These are phyloP conservation scores for Rhizoctonia solani DNA, from an alignment of 1,284 basidiomycete genomes.

Conservation along the genomic window DNA sequence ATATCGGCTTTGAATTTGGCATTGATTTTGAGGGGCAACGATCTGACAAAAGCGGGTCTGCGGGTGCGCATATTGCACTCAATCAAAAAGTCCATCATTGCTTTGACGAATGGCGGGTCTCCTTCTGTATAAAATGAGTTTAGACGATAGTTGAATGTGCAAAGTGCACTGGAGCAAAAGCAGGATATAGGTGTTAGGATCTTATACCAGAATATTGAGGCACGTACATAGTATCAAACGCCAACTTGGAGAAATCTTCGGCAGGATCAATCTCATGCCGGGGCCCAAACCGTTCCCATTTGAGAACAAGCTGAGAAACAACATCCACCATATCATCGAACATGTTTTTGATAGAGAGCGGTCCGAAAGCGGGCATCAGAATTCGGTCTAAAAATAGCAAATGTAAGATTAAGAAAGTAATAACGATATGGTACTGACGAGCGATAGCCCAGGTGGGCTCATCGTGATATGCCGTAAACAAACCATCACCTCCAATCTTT, in stretches of 20 bases:
- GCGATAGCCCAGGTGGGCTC: slow-evolving; percentile 57
- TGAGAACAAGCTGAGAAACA: slow-evolving; percentile 53
- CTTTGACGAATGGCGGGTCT: slow-evolving; percentile 42
- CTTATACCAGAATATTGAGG: slow-evolving; percentile 44
- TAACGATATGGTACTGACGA: slow-evolving; percentile 39
- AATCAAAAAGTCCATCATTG: slow-evolving; percentile 38
- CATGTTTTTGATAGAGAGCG: slow-evolving; percentile 54
- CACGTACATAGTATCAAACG: slow-evolving; percentile 55
- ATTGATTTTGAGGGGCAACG: slow-evolving; percentile 19
- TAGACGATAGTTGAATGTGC: slow-evolving; percentile 42
- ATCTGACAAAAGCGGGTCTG: slow-evolving; percentile 33
- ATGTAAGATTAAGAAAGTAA: background rate
- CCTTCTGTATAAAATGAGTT: slow-evolving; percentile 43
- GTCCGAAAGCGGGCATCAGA: slow-evolving; percentile 58
- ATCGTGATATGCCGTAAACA: slow-evolving; percentile 52
- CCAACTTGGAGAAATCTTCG: slow-evolving; percentile 55
- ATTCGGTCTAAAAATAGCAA: slow-evolving; percentile 50
- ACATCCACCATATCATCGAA: slow-evolving; percentile 58
- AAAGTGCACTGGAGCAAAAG: slow-evolving; percentile 6
- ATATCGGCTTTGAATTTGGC: slow-evolving; percentile 36
- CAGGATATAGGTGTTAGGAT: background rate
- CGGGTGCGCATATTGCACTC: slow-evolving; percentile 34
- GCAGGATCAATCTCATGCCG: slow-evolving; percentile 51
- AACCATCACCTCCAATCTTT: slow-evolving; percentile 52
- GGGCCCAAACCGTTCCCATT: slow-evolving; percentile 55